Evolutionary conservation across 106 monocot species (phyloP).

Genomic region (Platanthera zijinensis): DNA sequence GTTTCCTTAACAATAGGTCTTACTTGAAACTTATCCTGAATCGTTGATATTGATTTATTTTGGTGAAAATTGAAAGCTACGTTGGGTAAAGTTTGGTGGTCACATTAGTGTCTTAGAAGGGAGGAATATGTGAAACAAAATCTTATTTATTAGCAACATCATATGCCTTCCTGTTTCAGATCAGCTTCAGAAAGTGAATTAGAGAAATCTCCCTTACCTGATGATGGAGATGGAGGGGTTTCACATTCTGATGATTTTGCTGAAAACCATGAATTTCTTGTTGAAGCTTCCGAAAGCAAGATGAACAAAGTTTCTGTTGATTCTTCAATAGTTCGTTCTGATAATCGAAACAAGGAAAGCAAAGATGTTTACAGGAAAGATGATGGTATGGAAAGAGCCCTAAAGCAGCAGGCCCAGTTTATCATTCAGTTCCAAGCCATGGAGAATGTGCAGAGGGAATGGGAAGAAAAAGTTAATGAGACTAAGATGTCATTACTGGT

Average conservation of each 20-base stretch:
- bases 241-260: constrained; percentile 11
- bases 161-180: constrained; percentile 18
- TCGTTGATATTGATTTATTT: background rate
- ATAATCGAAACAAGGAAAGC: constrained; percentile 16
- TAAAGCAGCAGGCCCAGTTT: constrained; percentile 76
- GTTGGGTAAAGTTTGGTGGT: background rate
- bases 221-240: constrained; percentile 13
- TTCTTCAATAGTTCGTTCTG: constrained; percentile 7
- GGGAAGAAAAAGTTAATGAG: constrained; percentile 74
- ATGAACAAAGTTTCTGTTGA: background rate
- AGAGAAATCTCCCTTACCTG: constrained; percentile 9
- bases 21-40: background rate
- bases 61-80: background rate
- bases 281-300: constrained; percentile 16
- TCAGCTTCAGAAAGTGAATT: constrained; percentile 22
- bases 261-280: constrained; percentile 13
- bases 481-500: constrained; percentile 32
- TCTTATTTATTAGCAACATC: background rate
- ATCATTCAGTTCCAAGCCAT: constrained; percentile 61
- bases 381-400: constrained; percentile 60
- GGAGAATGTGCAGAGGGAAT: constrained; percentile 90
- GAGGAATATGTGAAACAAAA: background rate
- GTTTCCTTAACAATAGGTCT: background rate
- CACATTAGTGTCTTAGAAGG: background rate
- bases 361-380: constrained; percentile 22